Conservation (phyloP, 1,139 yeast species). For the Pichia sp. region DNA sequence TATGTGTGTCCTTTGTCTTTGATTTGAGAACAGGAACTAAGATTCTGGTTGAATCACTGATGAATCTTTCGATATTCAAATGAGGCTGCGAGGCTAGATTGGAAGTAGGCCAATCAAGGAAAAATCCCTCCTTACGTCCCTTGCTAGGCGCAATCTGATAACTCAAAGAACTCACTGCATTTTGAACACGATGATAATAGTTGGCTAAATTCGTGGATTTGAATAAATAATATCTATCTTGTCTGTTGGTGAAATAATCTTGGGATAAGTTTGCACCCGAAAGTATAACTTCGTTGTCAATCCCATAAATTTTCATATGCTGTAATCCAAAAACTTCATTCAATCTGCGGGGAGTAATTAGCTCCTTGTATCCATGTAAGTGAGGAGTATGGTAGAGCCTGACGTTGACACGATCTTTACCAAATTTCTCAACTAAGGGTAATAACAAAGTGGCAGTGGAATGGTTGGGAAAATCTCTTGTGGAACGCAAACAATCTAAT, state of each 20-base stretch:
- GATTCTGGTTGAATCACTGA: constrained; percentile 53
- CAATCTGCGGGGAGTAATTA: constrained; percentile 70
- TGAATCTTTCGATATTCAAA: constrained; percentile 51
- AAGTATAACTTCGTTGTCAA: constrained; percentile 82
- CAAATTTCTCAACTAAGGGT: constrained; percentile 60
- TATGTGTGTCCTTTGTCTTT: constrained; percentile 14
- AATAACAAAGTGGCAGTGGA: constrained; percentile 77
- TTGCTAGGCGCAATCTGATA: constrained; percentile 55
- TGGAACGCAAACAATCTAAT: constrained; percentile 87
- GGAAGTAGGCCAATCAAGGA: constrained; percentile 70
- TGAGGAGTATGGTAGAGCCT: constrained; percentile 90
- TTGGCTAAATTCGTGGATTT: constrained; percentile 53
- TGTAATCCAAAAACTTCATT: constrained; percentile 93
- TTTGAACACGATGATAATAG: constrained; percentile 68
- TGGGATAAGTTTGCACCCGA: constrained; percentile 89
- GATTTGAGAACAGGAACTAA: constrained; percentile 53
- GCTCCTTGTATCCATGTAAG: constrained; percentile 60
- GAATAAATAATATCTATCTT: constrained; percentile 84
- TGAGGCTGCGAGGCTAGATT: constrained; percentile 73
- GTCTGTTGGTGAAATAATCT: constrained; percentile 92
- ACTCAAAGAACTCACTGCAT: constrained; percentile 62
- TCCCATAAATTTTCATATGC: constrained; percentile 95
- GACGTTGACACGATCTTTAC: constrained; percentile 66
- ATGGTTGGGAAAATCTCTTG: constrained; percentile 79
- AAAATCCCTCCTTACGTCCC: constrained; percentile 44